These are phyloP conservation scores for Furculomyces boomerangus DNA, from an alignment of 371 early-diverging fungal species.

Conservation along the genomic window DNA sequence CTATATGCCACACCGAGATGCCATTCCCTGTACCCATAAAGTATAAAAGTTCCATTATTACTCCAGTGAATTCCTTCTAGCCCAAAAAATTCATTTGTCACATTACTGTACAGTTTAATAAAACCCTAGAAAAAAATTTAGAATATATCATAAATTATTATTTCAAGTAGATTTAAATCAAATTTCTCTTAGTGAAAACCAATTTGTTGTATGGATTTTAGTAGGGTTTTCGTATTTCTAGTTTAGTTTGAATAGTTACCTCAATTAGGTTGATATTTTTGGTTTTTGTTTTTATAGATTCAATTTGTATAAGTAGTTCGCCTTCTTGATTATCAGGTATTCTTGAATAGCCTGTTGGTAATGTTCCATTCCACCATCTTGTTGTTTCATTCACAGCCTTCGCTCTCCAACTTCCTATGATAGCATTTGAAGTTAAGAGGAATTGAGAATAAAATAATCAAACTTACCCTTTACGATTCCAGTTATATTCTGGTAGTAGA, in stretches of 20 bases:
- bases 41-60: conserved; percentile 7
- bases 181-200: no score
- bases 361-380: conserved; percentile 5
- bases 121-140: conserved; percentile 1
- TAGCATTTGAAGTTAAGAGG: not conserved
- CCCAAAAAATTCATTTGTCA: not conserved
- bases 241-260: not conserved
- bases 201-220: not conserved
- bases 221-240: not conserved
- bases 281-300: not conserved
- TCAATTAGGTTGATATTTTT: not conserved
- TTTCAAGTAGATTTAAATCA: no score
- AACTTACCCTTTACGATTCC: not conserved
- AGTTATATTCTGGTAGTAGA: not conserved
- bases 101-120: not conserved
- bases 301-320: conserved; percentile 2
- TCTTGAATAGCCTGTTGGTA: conserved; percentile 4
- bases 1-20: not conserved
- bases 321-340: conserved; percentile 7
- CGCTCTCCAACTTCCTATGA: conserved; percentile 6
- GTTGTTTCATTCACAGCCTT: conserved; percentile 3
- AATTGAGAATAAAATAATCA: not conserved
- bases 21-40: conserved; percentile 5
- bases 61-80: conserved; percentile 15
- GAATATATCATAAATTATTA: not conserved